phyloP scores from a whole-genome alignment of 768 basidiomycete genomes.

The Daedaleopsis nitida region DNA sequence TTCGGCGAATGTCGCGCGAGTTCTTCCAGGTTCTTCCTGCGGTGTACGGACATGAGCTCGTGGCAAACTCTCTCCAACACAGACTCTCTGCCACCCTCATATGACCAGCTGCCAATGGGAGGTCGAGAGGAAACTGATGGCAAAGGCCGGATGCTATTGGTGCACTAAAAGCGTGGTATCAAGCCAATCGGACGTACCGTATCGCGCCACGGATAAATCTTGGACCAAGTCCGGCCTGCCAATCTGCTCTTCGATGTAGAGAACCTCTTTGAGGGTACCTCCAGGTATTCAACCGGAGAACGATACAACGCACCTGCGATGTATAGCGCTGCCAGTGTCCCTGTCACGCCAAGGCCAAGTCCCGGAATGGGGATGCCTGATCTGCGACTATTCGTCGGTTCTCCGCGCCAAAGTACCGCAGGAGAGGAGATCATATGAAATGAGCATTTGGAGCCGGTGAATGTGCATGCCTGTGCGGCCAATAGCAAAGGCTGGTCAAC shows the following conservation, averaged over 20 bases:
- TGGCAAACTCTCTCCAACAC: no score
- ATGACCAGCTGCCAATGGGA: no score
- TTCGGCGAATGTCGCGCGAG: neutral
- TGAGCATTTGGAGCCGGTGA: neutral
- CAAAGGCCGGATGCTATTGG: neutral
- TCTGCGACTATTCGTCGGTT: constrained; percentile 7
- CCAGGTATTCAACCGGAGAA: neutral
- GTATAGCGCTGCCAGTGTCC: neutral
- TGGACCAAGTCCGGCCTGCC: constrained; percentile 4
- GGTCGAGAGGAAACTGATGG: neutral
- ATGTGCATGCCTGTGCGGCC: no score
- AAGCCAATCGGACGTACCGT: constrained; percentile 4
- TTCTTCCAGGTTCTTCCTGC: neutral
- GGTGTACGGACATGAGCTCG: no score
- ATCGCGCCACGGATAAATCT: constrained; percentile 2
- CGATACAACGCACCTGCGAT: neutral
- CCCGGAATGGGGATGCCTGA: neutral
- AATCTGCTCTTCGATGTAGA: neutral
- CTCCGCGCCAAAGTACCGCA: neutral
- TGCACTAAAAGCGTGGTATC: neutral
- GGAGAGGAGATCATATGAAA: neutral
- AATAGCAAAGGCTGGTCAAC: no score
- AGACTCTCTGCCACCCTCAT: no score
- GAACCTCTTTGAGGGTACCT: neutral
- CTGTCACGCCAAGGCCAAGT: constrained; percentile 5